phyloP scores from a whole-genome alignment of 495 filamentous ascomycete species.

The Aspergillus diversus region DNA sequence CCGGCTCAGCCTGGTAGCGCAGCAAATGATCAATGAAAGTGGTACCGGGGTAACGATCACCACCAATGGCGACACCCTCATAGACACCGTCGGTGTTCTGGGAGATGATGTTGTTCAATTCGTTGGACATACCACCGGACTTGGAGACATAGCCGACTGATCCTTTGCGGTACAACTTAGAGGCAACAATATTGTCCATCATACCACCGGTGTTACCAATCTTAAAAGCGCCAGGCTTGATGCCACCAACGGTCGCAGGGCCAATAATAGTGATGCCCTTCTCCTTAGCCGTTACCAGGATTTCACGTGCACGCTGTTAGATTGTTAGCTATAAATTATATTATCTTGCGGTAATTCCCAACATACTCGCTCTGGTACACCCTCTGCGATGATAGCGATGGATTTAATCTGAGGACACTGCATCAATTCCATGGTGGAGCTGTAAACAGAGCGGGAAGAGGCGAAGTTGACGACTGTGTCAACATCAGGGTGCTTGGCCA shows the following conservation, averaged over 20 bases:
- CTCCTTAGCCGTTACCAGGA: conserved; percentile 90
- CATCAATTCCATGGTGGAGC: conserved; percentile 98
- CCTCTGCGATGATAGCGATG: conserved; percentile 98
- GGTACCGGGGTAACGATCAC: conserved; percentile 97
- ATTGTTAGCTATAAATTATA: conserved; percentile 27
- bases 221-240: conserved; percentile 99
- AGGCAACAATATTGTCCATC: conserved; percentile 99
- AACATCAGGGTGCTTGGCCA: conserved; percentile 96
- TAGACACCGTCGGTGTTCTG: conserved; percentile 96
- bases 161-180: conserved; percentile 98
- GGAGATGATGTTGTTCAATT: conserved; percentile 98
- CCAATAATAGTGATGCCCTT: conserved; percentile 99
- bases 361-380: conserved; percentile 95
- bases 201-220: conserved; percentile 99
- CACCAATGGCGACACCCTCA: conserved; percentile 98
- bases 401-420: conserved; percentile 94
- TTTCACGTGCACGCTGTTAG: conserved; percentile 87
- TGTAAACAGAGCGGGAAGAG: conserved; percentile 96
- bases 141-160: conserved; percentile 99
- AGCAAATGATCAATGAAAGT: conserved; percentile 99
- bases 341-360: neutral
- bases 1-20: conserved; percentile 90
- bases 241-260: conserved; percentile 96
- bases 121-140: conserved; percentile 99
- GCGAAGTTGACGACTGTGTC: conserved; percentile 99